phyloP scores from a whole-genome alignment of 2,329 filamentous ascomycete genomes.

The Daldinia eschscholtzii region DNA sequence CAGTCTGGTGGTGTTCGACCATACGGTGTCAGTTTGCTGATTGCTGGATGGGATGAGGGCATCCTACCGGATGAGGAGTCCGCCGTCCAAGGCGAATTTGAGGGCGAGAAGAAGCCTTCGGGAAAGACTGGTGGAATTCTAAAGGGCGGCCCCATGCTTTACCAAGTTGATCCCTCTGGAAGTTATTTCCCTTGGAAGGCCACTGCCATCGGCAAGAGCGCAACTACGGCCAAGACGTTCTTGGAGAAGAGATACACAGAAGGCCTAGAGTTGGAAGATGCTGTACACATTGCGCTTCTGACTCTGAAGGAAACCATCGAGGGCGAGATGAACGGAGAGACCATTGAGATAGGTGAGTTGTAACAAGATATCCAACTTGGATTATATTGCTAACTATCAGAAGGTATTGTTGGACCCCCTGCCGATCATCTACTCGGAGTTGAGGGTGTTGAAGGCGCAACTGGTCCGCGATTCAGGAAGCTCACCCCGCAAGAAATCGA shows the following conservation, averaged over 20 bases:
- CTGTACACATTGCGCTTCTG: conserved; percentile 96
- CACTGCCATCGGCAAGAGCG: conserved; percentile 98
- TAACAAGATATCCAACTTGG: neutral
- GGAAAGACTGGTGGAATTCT: conserved; percentile 95
- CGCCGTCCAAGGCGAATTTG: conserved; percentile 68
- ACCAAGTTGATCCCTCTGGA: conserved; percentile 98
- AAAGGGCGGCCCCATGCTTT: conserved; percentile 96
- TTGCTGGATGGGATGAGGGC: conserved; percentile 98
- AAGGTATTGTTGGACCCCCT: conserved; percentile 94
- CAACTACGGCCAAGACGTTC: conserved; percentile 98
- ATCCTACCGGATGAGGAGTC: conserved; percentile 86
- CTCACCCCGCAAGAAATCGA: conserved; percentile 98
- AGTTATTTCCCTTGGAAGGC: conserved; percentile 99
- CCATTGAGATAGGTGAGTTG: conserved; percentile 90
- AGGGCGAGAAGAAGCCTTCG: conserved; percentile 73
- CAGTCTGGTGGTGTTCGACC: conserved; percentile 97
- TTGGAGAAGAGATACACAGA: conserved; percentile 99
- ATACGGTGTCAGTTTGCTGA: conserved; percentile 94
- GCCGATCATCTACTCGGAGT: conserved; percentile 93
- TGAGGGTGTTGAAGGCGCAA: conserved; percentile 87
- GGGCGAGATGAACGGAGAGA: conserved; percentile 99
- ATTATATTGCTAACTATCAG: conserved; percentile 46
- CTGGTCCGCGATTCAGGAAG: conserved; percentile 91
- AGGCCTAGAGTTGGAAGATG: conserved; percentile 95
- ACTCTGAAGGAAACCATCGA: conserved; percentile 99